A percentile compares a stretch with the other conserved stretches of the same genome.
These are phyloP conservation scores for Brassica juncea DNA, from an alignment of 345 rosid species.

Conservation along the genomic window DNA sequence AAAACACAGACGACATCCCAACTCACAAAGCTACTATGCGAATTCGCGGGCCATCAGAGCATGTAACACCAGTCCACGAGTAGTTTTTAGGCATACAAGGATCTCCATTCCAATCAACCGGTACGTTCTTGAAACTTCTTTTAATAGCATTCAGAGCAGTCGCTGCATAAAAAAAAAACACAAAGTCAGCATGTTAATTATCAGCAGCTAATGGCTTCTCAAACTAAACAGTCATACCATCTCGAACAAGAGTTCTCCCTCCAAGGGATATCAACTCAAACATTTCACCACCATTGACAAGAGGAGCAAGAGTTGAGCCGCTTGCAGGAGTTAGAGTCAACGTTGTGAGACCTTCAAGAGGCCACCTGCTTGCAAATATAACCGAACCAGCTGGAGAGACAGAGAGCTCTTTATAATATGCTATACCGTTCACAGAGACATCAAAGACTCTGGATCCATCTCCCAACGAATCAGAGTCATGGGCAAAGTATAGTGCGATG, in stretches of 20 bases:
- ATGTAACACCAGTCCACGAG: conserved; percentile 79
- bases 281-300: conserved; percentile 80
- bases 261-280: conserved; percentile 56
- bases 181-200: not conserved
- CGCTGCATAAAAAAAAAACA: not conserved
- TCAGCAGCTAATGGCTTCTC: not conserved
- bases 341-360: conserved; percentile 62
- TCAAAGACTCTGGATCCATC: conserved; percentile 52
- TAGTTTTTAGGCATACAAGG: conserved; percentile 77
- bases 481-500: conserved; percentile 83
- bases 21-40: conserved; percentile 79
- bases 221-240: conserved; percentile 54
- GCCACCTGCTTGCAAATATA: conserved; percentile 69
- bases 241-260: conserved; percentile 71
- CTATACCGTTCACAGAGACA: conserved; percentile 58
- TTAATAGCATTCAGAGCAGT: conserved; percentile 56
- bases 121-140: conserved; percentile 51
- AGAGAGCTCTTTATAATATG: conserved; percentile 59
- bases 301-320: conserved; percentile 58
- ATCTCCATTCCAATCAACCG: conserved; percentile 86
- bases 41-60: conserved; percentile 59
- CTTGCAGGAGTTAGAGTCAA: conserved; percentile 56
- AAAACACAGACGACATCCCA: conserved; percentile 1
- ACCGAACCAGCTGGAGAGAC: conserved; percentile 60
- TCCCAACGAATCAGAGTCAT: conserved; percentile 44